These are phyloP conservation scores for Globisporangium middletonii DNA, from an alignment of 352 stramenopile genomes.

Conservation along the genomic window DNA sequence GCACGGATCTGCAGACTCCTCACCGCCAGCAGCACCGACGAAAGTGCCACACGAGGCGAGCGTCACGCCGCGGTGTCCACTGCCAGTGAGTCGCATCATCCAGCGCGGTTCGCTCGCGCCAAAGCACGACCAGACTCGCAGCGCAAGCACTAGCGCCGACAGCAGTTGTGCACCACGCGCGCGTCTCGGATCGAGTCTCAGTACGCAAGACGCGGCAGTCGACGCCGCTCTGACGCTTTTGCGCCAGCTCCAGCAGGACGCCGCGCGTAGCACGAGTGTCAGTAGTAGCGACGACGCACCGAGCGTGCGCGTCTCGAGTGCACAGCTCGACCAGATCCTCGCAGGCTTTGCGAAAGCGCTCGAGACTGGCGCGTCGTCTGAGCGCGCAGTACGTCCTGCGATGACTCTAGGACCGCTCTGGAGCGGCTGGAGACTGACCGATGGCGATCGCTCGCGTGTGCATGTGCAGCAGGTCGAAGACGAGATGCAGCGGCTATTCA, in stretches of 20 bases:
- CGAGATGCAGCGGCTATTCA: conserved; percentile 67
- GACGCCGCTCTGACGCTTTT: conserved; percentile 54
- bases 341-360: conserved; percentile 52
- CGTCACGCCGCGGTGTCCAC: conserved; percentile 1
- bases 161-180: no score
- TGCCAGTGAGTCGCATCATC: conserved; percentile 7
- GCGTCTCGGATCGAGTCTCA: background rate
- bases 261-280: no score
- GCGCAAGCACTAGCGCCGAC: background rate
- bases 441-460: no score
- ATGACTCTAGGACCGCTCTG: no score
- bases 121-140: background rate
- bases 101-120: conserved; percentile 10
- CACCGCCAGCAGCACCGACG: conserved; percentile 2
- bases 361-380: conserved; percentile 32
- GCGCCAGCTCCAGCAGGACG: conserved; percentile 43
- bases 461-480: conserved; percentile 31
- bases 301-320: conserved; percentile 29
- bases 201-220: conserved; percentile 30
- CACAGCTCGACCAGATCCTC: conserved; percentile 57
- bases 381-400: conserved; percentile 37
- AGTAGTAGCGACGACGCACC: conserved; percentile 2
- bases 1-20: background rate
- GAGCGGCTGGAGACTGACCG: no score
- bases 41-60: background rate